Percentiles rank a stretch among this genome's conserved stretches.
phyloP scores from a whole-genome alignment of 2,329 filamentous ascomycete genomes.

The Drechslera avenae region DNA sequence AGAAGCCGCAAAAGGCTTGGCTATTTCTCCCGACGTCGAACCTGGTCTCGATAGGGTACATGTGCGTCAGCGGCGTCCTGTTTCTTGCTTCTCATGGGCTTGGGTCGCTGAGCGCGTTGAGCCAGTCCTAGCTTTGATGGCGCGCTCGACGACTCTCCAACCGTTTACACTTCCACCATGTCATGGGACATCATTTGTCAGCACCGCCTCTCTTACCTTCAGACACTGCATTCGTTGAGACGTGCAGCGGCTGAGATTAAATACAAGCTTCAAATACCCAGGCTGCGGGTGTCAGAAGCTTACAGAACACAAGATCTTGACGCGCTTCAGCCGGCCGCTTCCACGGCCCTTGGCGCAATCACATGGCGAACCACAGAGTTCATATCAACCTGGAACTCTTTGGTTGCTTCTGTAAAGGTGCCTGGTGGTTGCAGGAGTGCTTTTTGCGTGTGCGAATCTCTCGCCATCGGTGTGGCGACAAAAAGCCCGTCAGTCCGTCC shows the following conservation, averaged over 20 bases:
- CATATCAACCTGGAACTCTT: no score
- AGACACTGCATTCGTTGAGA: not conserved
- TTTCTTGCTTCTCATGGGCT: not conserved
- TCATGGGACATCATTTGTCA: no score
- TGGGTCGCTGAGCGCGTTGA: not conserved
- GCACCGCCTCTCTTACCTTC: no score
- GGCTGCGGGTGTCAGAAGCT: constrained; percentile 14
- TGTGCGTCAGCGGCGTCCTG: constrained; percentile 9
- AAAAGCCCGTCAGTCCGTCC: not conserved
- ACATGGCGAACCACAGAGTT: not conserved
- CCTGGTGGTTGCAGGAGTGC: not conserved
- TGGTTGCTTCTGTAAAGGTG: no score
- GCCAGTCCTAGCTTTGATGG: not conserved
- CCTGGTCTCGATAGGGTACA: not conserved
- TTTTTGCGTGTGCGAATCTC: no score
- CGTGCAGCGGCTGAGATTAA: not conserved
- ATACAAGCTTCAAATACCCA: not conserved
- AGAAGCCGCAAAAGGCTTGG: constrained; percentile 19
- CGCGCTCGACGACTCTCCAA: not conserved
- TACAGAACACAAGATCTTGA: constrained; percentile 19
- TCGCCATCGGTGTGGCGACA: not conserved
- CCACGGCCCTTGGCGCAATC: constrained; percentile 14
- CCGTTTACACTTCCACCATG: not conserved
- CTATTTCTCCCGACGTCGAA: constrained; percentile 8
- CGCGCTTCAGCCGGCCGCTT: constrained; percentile 10